A percentile compares a stretch with the other conserved stretches of the same genome.
phyloP scores from a whole-genome alignment of 352 stramenopile genomes.

The Globisporangium uncinulatum region DNA sequence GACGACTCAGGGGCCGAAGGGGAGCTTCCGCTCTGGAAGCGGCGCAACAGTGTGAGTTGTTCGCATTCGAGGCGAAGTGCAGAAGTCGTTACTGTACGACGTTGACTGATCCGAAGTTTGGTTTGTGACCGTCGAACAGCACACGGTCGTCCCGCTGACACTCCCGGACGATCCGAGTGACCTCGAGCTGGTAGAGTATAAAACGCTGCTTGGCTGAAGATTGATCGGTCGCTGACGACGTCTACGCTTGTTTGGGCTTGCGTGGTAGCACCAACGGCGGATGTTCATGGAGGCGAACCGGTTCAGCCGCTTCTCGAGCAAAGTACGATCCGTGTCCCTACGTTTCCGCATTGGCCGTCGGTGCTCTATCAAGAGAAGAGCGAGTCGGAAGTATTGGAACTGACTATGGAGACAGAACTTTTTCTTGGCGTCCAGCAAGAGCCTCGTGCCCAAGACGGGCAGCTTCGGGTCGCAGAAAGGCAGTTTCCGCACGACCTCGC shows the following conservation, averaged over 20 bases:
- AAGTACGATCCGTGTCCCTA: slow-evolving; percentile 17
- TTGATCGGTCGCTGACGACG: not conserved
- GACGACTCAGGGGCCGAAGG: slow-evolving; percentile 14
- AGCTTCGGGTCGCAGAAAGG: slow-evolving; percentile 5
- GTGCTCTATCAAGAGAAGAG: not conserved
- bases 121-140: slow-evolving; percentile 15
- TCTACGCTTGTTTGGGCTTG: not conserved
- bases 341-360: not conserved
- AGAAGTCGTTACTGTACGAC: not conserved
- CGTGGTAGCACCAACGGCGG: slow-evolving; percentile 40
- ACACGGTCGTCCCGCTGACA: slow-evolving; percentile 30
- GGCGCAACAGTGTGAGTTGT: slow-evolving; percentile 27
- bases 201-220: not conserved
- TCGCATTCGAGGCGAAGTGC: no score
- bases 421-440: slow-evolving; percentile 36
- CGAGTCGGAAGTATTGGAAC: no score
- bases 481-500: slow-evolving; percentile 7
- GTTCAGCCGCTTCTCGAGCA: slow-evolving; percentile 38
- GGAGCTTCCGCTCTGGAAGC: slow-evolving; percentile 37
- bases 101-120: not conserved
- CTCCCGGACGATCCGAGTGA: slow-evolving; percentile 36
- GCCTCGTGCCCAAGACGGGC: slow-evolving; percentile 23
- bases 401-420: slow-evolving; percentile 24
- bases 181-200: slow-evolving; percentile 42
- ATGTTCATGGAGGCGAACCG: slow-evolving; percentile 61